phyloP scores from a whole-genome alignment of 345 rosid genomes.

The Corymbia maculata region DNA sequence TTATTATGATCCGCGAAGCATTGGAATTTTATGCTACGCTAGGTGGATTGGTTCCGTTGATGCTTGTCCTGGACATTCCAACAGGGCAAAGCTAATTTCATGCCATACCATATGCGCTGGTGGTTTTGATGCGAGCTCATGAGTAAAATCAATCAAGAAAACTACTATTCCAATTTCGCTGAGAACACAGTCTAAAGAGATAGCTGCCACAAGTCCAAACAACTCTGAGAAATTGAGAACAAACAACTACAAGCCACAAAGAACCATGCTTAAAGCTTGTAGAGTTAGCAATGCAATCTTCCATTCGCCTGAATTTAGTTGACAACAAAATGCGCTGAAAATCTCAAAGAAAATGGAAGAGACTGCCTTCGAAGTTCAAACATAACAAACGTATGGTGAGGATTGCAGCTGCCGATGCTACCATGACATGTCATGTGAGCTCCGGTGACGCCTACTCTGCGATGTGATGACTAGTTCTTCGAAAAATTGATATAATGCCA shows the following conservation, averaged over 20 bases:
- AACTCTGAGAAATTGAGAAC: too few species aligned
- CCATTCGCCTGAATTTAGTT: too few species aligned
- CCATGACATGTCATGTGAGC: too few species aligned
- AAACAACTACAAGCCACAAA: too few species aligned
- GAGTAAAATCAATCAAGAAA: background rate
- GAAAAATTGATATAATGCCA: background rate
- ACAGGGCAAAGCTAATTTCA: background rate
- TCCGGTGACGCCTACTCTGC: too few species aligned
- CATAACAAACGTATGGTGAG: too few species aligned
- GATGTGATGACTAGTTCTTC: background rate
- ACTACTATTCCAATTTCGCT: background rate
- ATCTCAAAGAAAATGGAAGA: too few species aligned
- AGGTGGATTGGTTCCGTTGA: background rate
- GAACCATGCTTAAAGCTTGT: too few species aligned
- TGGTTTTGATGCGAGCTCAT: background rate
- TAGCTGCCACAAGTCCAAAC: background rate
- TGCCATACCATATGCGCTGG: background rate
- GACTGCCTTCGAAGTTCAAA: too few species aligned
- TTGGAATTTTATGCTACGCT: background rate
- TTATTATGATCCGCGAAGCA: background rate
- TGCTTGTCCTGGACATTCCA: background rate
- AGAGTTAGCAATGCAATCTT: too few species aligned
- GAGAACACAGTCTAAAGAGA: background rate
- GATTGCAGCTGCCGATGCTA: too few species aligned
- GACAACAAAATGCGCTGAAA: too few species aligned